Base-by-base conservation (phyloP, 352 stramenopile genomes). In the Globisporangium uncinulatum region DNA sequence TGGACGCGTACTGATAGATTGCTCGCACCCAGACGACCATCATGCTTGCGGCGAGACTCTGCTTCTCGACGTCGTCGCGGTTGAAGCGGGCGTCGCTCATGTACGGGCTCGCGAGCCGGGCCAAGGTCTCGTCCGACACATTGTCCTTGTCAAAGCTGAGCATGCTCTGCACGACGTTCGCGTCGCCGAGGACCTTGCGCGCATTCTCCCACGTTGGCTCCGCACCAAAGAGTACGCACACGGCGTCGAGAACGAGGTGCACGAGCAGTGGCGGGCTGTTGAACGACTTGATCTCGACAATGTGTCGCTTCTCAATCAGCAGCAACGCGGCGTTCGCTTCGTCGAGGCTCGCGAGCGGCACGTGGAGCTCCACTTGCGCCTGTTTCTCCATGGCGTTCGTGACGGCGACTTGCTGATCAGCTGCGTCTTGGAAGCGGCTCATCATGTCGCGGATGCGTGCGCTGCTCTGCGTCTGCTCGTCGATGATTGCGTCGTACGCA, bases 281-380 rank as follows among this genome's bases (percentile, higher is more conserved):
- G 41, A 92, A 92, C 54, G 83, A 90, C 62, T 92, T 92, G 68
- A 92, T 88, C 63, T 92, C 83, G 31, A 88, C 67, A 32, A 92
- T 87, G 50, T 90, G 82, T 1, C 76, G 73, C 54, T 84, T 77
- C 42, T 92, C 80, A 19, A 92, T 78, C 36, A 83, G 56, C 20
- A 86, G 34, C 3, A 92, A 62, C 0, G 76, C 73, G 0, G 62
- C 60, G 44, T 90, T 89, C 9, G 83, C 83, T 44, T 92, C 80
- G 19, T 90, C 78, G 8, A 92, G 66, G 32, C 73, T 85, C 32
- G 65, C 67, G 50, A 91, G 73, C 0, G 80, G 80, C 3, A 79
- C 76, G 20, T 74, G 65, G 9, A 92, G 66, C 50, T 91, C 83
- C 2, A 55, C 51, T 41, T 87, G 69, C 0, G 83, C 80, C 13